Conservation (phyloP, 2,329 filamentous ascomycete genomes). For the Nemania sp. region DNA sequence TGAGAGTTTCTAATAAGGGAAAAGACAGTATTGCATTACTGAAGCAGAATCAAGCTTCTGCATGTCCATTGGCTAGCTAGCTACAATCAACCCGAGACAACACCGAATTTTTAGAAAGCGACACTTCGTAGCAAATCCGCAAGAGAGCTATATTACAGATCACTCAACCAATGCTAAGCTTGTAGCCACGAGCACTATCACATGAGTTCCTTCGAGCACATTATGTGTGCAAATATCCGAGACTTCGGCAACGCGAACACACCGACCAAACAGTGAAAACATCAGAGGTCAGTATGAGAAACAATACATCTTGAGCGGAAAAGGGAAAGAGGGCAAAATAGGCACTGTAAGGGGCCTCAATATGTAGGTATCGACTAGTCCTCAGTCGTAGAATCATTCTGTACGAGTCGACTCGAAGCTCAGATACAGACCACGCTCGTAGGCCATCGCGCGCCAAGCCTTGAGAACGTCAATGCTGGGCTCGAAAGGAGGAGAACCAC, state of each 20-base stretch:
- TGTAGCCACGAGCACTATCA: no score
- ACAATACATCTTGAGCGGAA: not conserved
- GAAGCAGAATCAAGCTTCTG: no score
- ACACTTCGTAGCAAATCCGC: not conserved
- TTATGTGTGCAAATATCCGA: not conserved
- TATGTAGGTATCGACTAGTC: no score
- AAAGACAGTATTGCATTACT: no score
- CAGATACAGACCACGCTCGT: conserved; percentile 9
- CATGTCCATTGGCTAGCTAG: not conserved
- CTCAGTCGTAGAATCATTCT: not conserved
- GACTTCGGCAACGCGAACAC: not conserved
- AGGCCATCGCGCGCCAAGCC: conserved; percentile 13
- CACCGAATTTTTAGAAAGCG: not conserved
- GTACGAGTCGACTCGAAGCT: not conserved
- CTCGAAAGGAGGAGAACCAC: conserved; percentile 6
- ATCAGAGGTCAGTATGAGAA: not conserved
- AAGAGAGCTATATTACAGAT: not conserved
- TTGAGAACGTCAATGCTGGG: not conserved
- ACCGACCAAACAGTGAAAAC: not conserved
- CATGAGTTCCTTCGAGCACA: not conserved
- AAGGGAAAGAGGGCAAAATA: not conserved
- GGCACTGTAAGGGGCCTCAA: not conserved
- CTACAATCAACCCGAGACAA: not conserved
- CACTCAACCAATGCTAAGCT: not conserved
- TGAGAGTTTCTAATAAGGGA: no score